A percentile compares a stretch with the other conserved stretches of the same genome.
phyloP scores from a whole-genome alignment of 495 filamentous ascomycete genomes.

The Aspergillus nanangensis region DNA sequence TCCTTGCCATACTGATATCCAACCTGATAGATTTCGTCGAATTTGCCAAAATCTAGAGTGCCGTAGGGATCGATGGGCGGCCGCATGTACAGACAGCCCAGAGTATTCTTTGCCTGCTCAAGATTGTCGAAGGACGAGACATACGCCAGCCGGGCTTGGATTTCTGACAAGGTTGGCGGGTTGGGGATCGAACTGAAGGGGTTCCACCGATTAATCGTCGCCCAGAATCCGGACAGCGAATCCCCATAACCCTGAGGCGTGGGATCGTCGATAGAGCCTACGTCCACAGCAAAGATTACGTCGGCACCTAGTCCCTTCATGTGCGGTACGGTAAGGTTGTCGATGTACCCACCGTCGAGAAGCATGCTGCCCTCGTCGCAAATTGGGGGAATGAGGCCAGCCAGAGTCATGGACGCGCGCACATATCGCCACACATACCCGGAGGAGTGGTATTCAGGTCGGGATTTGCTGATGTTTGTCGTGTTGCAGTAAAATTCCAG shows the following conservation, averaged over 20 bases:
- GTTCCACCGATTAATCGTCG: constrained; percentile 92
- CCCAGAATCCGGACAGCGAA: constrained; percentile 92
- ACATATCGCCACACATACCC: constrained; percentile 98
- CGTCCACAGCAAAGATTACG: constrained; percentile 92
- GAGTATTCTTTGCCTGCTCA: constrained; percentile 82
- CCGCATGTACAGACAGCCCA: constrained; percentile 90
- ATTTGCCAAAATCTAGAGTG: constrained; percentile 93
- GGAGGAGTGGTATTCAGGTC: constrained; percentile 85
- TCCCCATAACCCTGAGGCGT: constrained; percentile 89
- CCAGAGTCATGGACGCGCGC: constrained; percentile 91
- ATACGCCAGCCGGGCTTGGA: constrained; percentile 91
- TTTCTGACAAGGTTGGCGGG: constrained; percentile 91
- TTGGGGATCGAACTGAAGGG: constrained; percentile 83
- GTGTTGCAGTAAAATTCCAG: constrained; percentile 99
- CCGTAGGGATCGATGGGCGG: constrained; percentile 92
- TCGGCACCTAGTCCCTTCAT: constrained; percentile 94
- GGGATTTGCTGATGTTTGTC: constrained; percentile 89
- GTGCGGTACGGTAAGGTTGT: constrained; percentile 93
- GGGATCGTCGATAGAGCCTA: constrained; percentile 85
- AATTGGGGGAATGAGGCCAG: constrained; percentile 85
- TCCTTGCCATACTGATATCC: constrained; percentile 82
- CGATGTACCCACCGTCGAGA: constrained; percentile 92
- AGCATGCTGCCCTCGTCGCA: constrained; percentile 97
- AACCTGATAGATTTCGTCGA: constrained; percentile 91
- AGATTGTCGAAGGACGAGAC: constrained; percentile 90